Evolutionary conservation across 148 eudicot species (phyloP).

Genomic region (Spergularia bocconei): DNA sequence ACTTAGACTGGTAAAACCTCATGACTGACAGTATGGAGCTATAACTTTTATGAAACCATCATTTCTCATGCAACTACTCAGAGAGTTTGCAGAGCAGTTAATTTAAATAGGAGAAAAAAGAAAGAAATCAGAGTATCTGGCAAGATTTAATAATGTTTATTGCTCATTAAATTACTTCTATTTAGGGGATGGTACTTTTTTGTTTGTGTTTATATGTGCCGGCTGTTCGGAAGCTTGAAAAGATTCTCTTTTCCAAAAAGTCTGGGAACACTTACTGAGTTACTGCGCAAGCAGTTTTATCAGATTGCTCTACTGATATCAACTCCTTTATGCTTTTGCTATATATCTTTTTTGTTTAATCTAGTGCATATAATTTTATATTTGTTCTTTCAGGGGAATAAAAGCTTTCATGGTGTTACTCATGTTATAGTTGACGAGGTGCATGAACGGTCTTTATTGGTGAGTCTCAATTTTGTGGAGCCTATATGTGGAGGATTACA

Average conservation of each 20-base stretch:
- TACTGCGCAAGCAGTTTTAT: neutral
- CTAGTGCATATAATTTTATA: neutral
- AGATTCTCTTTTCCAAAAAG: neutral
- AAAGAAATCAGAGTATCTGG: no score
- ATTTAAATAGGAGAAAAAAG: no score
- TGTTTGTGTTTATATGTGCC: neutral
- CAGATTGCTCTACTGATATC: neutral
- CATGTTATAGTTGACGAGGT: constrained; percentile 99
- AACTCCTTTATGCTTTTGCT: neutral
- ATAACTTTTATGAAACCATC: no score
- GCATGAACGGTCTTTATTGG: constrained; percentile 96
- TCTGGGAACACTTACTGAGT: neutral
- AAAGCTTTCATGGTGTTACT: constrained; percentile 68
- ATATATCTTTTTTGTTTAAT: neutral
- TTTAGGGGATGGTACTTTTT: neutral
- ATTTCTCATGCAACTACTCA: no score
- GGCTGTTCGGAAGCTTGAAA: neutral
- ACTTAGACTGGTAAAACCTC: no score
- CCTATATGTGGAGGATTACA: neutral
- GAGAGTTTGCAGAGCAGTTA: no score
- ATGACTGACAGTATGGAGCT: no score
- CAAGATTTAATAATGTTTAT: neutral
- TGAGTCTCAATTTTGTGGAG: constrained; percentile 37
- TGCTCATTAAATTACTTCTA: neutral
- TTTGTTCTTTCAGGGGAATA: constrained; percentile 62